A percentile compares a stretch with the other conserved stretches of the same genome.
These are phyloP conservation scores for Cutaneotrichosporon cavernicola DNA, from an alignment of 1,284 basidiomycete genomes.

Conservation along the genomic window DNA sequence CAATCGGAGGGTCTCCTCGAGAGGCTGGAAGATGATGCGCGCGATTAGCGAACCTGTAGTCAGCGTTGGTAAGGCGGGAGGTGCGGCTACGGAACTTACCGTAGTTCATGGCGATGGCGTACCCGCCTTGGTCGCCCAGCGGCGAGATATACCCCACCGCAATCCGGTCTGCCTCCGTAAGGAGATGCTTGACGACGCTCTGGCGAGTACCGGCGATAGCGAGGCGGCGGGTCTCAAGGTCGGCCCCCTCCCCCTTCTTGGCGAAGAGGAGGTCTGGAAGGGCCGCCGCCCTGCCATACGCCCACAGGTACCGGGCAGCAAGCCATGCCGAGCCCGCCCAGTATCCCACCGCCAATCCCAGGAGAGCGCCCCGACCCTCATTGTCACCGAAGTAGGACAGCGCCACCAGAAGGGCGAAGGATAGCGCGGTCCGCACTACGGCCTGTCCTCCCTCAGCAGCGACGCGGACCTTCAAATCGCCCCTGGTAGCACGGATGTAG, in stretches of 20 bases:
- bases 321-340: constrained; percentile 63
- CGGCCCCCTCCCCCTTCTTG: background rate
- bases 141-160: constrained; percentile 78
- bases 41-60: constrained; percentile 79
- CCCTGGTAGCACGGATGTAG: constrained; percentile 71
- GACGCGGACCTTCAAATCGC: constrained; percentile 65
- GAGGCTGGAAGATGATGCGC: constrained; percentile 84
- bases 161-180: constrained; percentile 94
- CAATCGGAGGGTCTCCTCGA: constrained; percentile 83
- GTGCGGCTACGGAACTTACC: constrained; percentile 56
- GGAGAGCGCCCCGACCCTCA: constrained; percentile 58
- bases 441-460: constrained; percentile 80
- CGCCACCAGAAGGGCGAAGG: constrained; percentile 63
- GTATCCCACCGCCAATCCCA: constrained; percentile 82
- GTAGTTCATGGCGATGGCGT: constrained; percentile 91
- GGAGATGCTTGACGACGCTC: constrained; percentile 78
- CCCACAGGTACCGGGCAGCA: constrained; percentile 45
- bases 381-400: constrained; percentile 20
- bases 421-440: constrained; percentile 67
- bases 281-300: constrained; percentile 25
- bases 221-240: constrained; percentile 25
- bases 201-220: constrained; percentile 64
- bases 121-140: constrained; percentile 83
- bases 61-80: background rate
- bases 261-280: constrained; percentile 4